Base-by-base conservation (phyloP, 2,329 filamentous ascomycete species). In the Aureobasidium lini region DNA sequence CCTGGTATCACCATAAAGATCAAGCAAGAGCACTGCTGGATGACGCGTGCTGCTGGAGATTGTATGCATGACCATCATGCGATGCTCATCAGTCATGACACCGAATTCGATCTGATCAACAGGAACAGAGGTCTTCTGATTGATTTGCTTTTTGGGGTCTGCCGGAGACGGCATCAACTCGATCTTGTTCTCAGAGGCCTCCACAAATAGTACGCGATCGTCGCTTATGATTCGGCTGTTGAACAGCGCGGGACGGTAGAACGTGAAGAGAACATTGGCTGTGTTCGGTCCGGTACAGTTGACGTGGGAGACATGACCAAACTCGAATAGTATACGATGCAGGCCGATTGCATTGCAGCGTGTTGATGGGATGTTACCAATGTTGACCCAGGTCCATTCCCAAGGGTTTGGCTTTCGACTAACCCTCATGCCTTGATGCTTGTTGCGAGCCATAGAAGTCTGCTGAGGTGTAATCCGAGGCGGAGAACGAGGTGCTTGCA, bases 1-100 rank as follows among this genome's bases (percentile, higher is more conserved):
- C 11, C 48, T 60, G 1, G n/a, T n/a, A 5, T 61, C 61, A 3
- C 23, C 16, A 18, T 18, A 6, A 11, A 64, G 15, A 15, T 60
- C 52, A 40, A 60, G 40, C 40, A 57, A 46, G 40, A 64, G 29
- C 1, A 53, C 31, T 6, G 61, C 48, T 3, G 57, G 63, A 39
- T 56, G 43, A 23, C 15, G 4, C 1, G 13, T 4, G 10, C 28
- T 15, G 2, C 28, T 18, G 23, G 65, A 62, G 6, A 77, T 66
- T 1, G 75, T 79, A 56, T 79, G 80, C 78, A 89, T 82, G 8
- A 77, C 71, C 68, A 85, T 81, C 78, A 91, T 84, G 0, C 76
- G 75, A 2, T 72, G 74, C 4, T 81, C 77, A 1, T 77, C 72
- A 1, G 79, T 65, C 72, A 84, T 77, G 42, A 84, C 75, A 0